These are phyloP conservation scores for Aciculoconidium aculeatum DNA, from an alignment of 805 yeast genomes.

Conservation along the genomic window DNA sequence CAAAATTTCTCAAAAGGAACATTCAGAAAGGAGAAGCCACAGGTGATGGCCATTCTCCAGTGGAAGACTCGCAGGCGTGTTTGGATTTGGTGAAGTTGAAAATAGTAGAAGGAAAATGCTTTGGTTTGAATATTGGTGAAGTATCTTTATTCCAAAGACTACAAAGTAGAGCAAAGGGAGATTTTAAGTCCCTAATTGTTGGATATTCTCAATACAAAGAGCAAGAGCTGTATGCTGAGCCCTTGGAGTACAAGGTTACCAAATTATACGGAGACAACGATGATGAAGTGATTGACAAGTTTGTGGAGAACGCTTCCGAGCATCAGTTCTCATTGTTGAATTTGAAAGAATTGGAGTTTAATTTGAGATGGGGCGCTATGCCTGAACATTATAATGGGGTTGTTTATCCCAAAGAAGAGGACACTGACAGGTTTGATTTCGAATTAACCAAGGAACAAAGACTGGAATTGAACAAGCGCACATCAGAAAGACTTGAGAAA, in stretches of 20 bases:
- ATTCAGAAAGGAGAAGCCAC: conserved; percentile 60
- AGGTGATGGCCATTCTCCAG: conserved; percentile 72
- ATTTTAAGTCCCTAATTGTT: conserved; percentile 14
- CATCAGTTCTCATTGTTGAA: conserved; percentile 47
- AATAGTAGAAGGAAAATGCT: conserved; percentile 56
- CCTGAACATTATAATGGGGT: conserved; percentile 20
- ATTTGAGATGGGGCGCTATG: conserved; percentile 19
- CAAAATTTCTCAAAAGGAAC: conserved; percentile 43
- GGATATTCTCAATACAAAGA: conserved; percentile 19
- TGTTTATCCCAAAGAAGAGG: conserved; percentile 6
- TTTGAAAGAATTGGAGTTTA: conserved; percentile 54
- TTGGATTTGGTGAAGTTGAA: conserved; percentile 70
- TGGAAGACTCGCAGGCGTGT: conserved; percentile 80
- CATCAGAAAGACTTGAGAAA: conserved; percentile 41
- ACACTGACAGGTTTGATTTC: conserved; percentile 1
- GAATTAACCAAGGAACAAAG: conserved; percentile 1
- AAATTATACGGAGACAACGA: conserved; percentile 49
- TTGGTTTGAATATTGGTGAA: conserved; percentile 43
- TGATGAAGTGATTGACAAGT: conserved; percentile 47
- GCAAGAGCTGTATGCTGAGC: conserved; percentile 13
- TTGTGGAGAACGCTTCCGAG: conserved; percentile 30
- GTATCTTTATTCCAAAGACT: conserved; percentile 13
- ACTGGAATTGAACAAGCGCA: conserved; percentile 8
- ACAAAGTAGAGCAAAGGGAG: conserved; percentile 4
- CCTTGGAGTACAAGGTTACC: conserved; percentile 12